Conservation (phyloP, 2,329 filamentous ascomycete species). For the Ceratocystis diversiconidia region DNA sequence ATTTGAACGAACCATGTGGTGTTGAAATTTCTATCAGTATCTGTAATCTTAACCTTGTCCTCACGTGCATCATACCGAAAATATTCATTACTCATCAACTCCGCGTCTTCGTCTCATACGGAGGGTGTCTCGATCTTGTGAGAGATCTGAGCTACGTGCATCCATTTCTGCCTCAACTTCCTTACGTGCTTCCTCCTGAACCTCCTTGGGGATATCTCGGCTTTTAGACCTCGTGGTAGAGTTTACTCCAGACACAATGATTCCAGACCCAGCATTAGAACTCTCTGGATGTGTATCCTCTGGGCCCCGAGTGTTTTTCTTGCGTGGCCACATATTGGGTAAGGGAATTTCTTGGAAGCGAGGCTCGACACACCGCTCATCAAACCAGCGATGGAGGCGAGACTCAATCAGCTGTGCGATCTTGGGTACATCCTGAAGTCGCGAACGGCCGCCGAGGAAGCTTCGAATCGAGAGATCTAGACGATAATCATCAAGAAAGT, state of each 20-base stretch:
- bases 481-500: conserved; percentile 78
- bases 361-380: conserved; percentile 73
- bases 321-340: conserved; percentile 69
- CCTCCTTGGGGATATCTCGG: conserved; percentile 1
- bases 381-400: conserved; percentile 72
- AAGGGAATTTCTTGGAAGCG: conserved; percentile 77
- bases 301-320: conserved; percentile 66
- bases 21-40: background rate
- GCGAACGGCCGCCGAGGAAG: conserved; percentile 62
- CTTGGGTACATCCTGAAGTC: conserved; percentile 74
- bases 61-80: background rate
- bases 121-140: conserved; percentile 22
- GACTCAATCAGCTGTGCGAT: conserved; percentile 74
- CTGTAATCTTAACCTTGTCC: background rate
- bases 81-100: conserved; percentile 23
- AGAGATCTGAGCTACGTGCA: conserved; percentile 24
- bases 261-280: conserved; percentile 31
- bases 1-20: background rate
- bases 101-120: conserved; percentile 28
- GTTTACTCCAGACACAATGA: conserved; percentile 27
- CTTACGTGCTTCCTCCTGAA: conserved; percentile 13
- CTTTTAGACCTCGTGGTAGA: conserved; percentile 20
- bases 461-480: conserved; percentile 71
- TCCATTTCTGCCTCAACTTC: conserved; percentile 39
- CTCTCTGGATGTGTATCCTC: conserved; percentile 37